phyloP scores from a whole-genome alignment of 495 filamentous ascomycete genomes.

The Neurospora sp. region DNA sequence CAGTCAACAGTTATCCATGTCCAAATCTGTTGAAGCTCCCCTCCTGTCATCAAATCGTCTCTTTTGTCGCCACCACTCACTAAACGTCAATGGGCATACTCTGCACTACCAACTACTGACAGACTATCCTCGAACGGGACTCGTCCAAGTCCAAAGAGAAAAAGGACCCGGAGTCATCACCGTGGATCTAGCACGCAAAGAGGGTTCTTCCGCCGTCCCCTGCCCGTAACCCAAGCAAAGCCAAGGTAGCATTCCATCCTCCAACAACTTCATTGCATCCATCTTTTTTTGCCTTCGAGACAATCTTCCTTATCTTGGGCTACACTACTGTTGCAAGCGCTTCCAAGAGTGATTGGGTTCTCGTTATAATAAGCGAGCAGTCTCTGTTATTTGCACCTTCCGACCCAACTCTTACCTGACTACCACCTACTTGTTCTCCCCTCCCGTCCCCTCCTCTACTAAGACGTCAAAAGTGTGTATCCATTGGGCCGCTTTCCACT shows the following conservation, averaged over 20 bases:
- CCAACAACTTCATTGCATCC: neutral
- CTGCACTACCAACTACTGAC: neutral
- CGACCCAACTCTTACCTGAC: neutral
- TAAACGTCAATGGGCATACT: neutral
- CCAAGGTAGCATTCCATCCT: neutral
- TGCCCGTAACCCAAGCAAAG: neutral
- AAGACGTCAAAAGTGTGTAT: neutral
- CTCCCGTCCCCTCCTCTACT: neutral
- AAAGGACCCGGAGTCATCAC: neutral
- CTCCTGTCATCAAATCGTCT: neutral
- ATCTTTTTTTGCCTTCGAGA: neutral
- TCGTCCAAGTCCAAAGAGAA: neutral
- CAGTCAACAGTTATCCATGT: neutral
- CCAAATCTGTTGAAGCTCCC: neutral
- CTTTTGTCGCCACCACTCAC: neutral
- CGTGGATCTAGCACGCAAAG: neutral
- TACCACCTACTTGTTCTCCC: neutral
- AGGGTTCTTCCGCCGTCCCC: neutral
- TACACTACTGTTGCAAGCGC: neutral
- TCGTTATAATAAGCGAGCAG: neutral
- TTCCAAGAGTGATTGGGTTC: neutral
- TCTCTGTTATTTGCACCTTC: neutral
- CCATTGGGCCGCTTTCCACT: neutral
- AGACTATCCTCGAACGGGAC: neutral
- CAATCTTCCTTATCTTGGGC: neutral